Percentiles rank a stretch among this genome's conserved stretches.
phyloP scores from a whole-genome alignment of 2,329 filamentous ascomycete genomes.

The Westerdykella aurantiaca region DNA sequence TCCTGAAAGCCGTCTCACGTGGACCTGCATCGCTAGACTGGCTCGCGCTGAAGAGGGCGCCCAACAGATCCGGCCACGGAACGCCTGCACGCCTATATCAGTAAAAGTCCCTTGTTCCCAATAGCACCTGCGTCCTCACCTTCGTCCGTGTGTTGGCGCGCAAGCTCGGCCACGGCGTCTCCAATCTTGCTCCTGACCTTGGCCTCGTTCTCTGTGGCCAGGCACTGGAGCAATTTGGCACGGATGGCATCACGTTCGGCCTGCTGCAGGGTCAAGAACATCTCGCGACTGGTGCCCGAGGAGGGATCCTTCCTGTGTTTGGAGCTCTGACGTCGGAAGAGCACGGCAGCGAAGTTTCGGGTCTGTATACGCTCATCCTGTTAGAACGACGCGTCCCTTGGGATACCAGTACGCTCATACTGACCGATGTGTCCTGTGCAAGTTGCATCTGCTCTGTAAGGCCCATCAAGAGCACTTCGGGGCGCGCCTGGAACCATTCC shows the following conservation, averaged over 20 bases:
- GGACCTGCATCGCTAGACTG: constrained; percentile 77
- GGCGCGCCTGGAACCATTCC: constrained; percentile 77
- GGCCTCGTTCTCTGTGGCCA: constrained; percentile 66
- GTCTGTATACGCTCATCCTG: constrained; percentile 49
- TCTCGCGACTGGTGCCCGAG: constrained; percentile 65
- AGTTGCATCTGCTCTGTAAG: constrained; percentile 85
- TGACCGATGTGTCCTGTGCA: constrained; percentile 66
- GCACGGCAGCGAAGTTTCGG: constrained; percentile 84
- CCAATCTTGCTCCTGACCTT: constrained; percentile 89
- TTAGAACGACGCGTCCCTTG: no score
- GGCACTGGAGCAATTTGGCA: constrained; percentile 72
- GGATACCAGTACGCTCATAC: constrained; percentile 15
- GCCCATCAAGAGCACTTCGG: constrained; percentile 88
- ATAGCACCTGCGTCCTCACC: constrained; percentile 50
- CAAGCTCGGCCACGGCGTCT: constrained; percentile 93
- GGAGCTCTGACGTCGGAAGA: constrained; percentile 89
- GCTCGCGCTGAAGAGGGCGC: constrained; percentile 81
- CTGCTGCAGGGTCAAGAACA: constrained; percentile 73
- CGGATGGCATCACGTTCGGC: constrained; percentile 74
- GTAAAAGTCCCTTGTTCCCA: neutral
- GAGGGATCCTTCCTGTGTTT: constrained; percentile 72
- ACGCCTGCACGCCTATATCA: constrained; percentile 54
- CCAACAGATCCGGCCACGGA: constrained; percentile 83
- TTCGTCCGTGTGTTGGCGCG: constrained; percentile 88
- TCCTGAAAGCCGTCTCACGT: constrained; percentile 87